Base-by-base conservation (phyloP, 2,329 filamentous ascomycete genomes). In the Trichoderma aggressivum region DNA sequence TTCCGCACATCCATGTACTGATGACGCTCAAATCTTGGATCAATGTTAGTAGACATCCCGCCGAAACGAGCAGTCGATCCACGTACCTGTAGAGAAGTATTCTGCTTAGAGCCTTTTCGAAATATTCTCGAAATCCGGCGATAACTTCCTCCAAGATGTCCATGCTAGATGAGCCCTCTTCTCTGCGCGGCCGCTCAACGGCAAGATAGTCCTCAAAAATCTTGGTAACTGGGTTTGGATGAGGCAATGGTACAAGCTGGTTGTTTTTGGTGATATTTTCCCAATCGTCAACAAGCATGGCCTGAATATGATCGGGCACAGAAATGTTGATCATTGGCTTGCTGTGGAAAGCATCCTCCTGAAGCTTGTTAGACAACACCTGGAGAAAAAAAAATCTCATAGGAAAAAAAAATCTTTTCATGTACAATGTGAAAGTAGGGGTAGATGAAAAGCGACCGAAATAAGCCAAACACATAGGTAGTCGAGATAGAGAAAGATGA, bases 201-300 rank as follows among this genome's bases (percentile, higher is more conserved):
- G 86, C 86, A 70, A 91, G 85, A 80, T 98, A 99, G 74, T 95
- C 92, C 62, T 94, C 87, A 18, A 99, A 84, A 73, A 99, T 93
- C 74, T 89, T 84, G 74, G 88, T 89, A 72, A 96, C 93, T 1
- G 95, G 90, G 65, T 91, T 88, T 32, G 87, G 85, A 60, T 94
- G 91, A 0, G 96, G 96, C 18, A 99, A 85, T 2, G 93, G 91
- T 36, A 98, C 93, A 5, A 98, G 89, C 78, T 95, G 93, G 75
- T 94, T 89, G 79, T 97, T 96, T 83, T 98, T 98, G 70, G 96
- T 99, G 73, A 99, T 90, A 77, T 98, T 97, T 81, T 99, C 96
- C 96, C 96, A 99, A 80, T 99, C 96, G 79, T 99, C 96, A 26
- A 99, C 96, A 3, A 99, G 89, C 73, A 97, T 87, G 18, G 92